A percentile compares a stretch with the other conserved stretches of the same genome.
Conservation (phyloP, 1,284 basidiomycete species). For the Trichosporon sp. region DNA sequence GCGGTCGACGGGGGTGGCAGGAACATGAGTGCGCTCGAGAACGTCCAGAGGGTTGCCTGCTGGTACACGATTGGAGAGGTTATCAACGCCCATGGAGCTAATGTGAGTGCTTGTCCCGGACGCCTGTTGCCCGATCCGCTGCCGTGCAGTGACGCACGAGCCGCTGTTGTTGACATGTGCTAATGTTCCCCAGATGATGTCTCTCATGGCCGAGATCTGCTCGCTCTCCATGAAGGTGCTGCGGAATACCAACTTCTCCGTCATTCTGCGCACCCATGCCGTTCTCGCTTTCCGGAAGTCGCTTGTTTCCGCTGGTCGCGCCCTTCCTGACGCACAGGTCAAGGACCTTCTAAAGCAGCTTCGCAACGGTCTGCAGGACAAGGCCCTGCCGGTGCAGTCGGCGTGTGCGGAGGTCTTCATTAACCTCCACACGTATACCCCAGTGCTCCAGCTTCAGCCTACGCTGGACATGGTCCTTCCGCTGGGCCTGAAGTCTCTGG, state of each 20-base stretch:
- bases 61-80: conserved; percentile 78
- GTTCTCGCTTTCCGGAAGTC: conserved; percentile 71
- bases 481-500: conserved; percentile 70
- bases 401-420: conserved; percentile 61
- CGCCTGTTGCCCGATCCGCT: not conserved
- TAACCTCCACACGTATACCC: conserved; percentile 33
- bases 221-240: conserved; percentile 62
- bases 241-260: conserved; percentile 64
- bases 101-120: conserved; percentile 55
- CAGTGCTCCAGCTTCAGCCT: conserved; percentile 31
- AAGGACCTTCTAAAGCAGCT: conserved; percentile 86
- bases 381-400: conserved; percentile 79
- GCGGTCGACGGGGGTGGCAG: conserved; percentile 54
- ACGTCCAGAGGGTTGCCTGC: conserved; percentile 58
- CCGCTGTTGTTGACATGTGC: not conserved
- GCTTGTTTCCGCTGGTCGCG: conserved; percentile 70
- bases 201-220: conserved; percentile 80
- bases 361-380: conserved; percentile 70
- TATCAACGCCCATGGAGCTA: conserved; percentile 74
- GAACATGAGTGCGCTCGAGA: conserved; percentile 55
- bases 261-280: conserved; percentile 78
- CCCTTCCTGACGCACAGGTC: conserved; percentile 69
- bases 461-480: conserved; percentile 51
- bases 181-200: conserved; percentile 70
- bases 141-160: not conserved